These are phyloP conservation scores for Delitschia confertaspora DNA, from an alignment of 495 filamentous ascomycete genomes.

Conservation along the genomic window DNA sequence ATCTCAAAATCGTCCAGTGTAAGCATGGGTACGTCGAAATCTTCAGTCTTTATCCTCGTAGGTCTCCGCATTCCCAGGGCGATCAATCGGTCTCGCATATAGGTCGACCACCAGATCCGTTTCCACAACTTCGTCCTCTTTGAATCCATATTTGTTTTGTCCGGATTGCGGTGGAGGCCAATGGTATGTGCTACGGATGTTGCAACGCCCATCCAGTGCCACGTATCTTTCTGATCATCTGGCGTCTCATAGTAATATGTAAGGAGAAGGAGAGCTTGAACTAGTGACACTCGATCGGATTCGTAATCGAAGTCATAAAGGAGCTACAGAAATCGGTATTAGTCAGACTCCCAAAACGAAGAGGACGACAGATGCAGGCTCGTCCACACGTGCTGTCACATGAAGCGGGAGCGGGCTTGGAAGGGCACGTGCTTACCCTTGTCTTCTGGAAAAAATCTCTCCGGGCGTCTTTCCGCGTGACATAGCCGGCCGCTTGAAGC, in stretches of 20 bases:
- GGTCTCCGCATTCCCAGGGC: conserved; percentile 84
- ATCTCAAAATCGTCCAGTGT: conserved; percentile 77
- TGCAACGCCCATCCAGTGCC: conserved; percentile 35
- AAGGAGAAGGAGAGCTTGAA: conserved; percentile 76
- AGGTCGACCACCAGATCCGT: conserved; percentile 90
- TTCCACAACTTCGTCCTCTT: conserved; percentile 73
- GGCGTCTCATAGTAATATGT: conserved; percentile 42
- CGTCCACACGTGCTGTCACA: background rate
- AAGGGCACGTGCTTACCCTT: no score
- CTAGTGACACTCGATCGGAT: conserved; percentile 68
- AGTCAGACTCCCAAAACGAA: conserved; percentile 6
- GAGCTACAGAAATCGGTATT: conserved; percentile 33
- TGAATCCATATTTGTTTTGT: conserved; percentile 59
- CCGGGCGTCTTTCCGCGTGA: conserved; percentile 61
- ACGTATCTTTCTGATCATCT: conserved; percentile 35
- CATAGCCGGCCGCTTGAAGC: conserved; percentile 60
- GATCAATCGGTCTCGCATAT: conserved; percentile 81
- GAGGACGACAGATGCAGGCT: background rate
- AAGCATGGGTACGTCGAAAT: conserved; percentile 85
- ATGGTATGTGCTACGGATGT: conserved; percentile 33
- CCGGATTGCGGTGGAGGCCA: conserved; percentile 49
- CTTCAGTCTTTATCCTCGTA: conserved; percentile 78
- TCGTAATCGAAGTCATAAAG: conserved; percentile 86
- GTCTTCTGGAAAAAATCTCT: conserved; percentile 73
- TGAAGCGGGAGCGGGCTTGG: no score